These are phyloP conservation scores for Fraxinus americana DNA, from an alignment of 257 asterid genomes.

Conservation along the genomic window DNA sequence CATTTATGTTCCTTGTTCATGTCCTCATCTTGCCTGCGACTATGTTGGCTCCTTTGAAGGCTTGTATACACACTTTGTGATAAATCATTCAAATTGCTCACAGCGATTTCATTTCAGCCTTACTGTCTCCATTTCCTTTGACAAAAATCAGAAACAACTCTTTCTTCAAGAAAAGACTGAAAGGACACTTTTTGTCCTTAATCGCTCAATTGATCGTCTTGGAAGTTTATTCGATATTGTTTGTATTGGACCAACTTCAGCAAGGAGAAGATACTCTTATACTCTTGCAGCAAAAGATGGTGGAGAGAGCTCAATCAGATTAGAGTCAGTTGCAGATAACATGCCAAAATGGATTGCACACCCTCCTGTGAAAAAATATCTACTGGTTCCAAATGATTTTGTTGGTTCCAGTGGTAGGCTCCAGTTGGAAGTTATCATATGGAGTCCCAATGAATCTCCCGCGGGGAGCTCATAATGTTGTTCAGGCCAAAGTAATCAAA, in stretches of 20 bases:
- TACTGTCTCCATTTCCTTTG: slow-evolving; percentile 29
- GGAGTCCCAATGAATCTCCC: neutral
- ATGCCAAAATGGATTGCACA: slow-evolving; percentile 33
- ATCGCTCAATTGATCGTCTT: slow-evolving; percentile 33
- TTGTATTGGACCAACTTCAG: slow-evolving; percentile 45
- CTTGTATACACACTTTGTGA: slow-evolving; percentile 48
- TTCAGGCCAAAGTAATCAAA: too few species aligned
- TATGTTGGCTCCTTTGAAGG: slow-evolving; percentile 30
- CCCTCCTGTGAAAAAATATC: slow-evolving; percentile 34
- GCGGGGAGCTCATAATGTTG: too few species aligned
- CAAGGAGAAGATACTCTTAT: slow-evolving; percentile 31
- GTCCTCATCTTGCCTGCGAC: slow-evolving; percentile 49
- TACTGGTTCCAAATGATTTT: slow-evolving; percentile 51
- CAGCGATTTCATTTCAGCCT: slow-evolving; percentile 29
- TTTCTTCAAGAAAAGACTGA: slow-evolving; percentile 44
- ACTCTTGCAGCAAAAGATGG: slow-evolving; percentile 39
- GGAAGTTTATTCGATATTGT: slow-evolving; percentile 48
- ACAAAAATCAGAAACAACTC: slow-evolving; percentile 24
- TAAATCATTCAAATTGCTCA: slow-evolving; percentile 31
- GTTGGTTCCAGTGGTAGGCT: slow-evolving; percentile 22
- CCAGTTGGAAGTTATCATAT: slow-evolving; percentile 45
- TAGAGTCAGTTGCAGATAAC: slow-evolving; percentile 40
- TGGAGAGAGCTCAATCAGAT: slow-evolving; percentile 36
- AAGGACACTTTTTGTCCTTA: slow-evolving; percentile 43
- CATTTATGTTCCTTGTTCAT: slow-evolving; percentile 47